Evolutionary conservation across 495 filamentous ascomycete genomes (phyloP), one percentile per base, ranked within the genome.

Genomic region (Penicillium lagena): DNA sequence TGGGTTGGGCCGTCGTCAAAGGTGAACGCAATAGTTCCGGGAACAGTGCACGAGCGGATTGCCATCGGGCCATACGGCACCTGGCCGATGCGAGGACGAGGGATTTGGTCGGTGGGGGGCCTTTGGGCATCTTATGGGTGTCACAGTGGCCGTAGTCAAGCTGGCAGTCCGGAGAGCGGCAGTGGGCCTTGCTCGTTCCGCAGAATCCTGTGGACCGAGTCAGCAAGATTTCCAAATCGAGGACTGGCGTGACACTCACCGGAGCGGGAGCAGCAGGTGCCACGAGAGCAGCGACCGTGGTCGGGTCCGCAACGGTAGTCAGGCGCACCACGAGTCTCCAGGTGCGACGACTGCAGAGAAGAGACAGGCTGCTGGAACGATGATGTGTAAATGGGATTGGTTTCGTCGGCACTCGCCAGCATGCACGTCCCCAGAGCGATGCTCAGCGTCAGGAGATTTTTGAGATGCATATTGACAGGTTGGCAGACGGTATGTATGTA

Each of bases 1-100:
- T 77, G 62, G 15, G 76, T 81, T 1, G 87, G 87, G 9, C 87
- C 87, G 56, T 91, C 87, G 49, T 91, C 87, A 56, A 79, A 90
- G 1, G 87, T 90, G 39, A 90, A 53, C 37, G 87, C 87, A 46
- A 90, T 75, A 13, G 79, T 78, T 15, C 82, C 81, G 1, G 73
- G 62, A 11, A 70, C 68, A 6, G 64, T 67, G 52, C 88, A 94
- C 35, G 81, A 75, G 34, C 83, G 84, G 43, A 93, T 82, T 6
- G 77, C 77, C 3, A 61, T 60, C 12, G 79, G 80, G 11, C 74
- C 79, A 56, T 87, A 89, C 12, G 66, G 67, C 4, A 81, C 70
- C 14, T 42, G 58, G 14, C 85, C 84, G 12, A 81, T 7, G 12
- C 80, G 73, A 32, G 80, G 71, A 11, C 85, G 78, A 36, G 75